Evolutionary conservation across 257 asterid genomes (phyloP), one percentile per base, ranked within the genome.

Genomic region (Plantago elongata): DNA sequence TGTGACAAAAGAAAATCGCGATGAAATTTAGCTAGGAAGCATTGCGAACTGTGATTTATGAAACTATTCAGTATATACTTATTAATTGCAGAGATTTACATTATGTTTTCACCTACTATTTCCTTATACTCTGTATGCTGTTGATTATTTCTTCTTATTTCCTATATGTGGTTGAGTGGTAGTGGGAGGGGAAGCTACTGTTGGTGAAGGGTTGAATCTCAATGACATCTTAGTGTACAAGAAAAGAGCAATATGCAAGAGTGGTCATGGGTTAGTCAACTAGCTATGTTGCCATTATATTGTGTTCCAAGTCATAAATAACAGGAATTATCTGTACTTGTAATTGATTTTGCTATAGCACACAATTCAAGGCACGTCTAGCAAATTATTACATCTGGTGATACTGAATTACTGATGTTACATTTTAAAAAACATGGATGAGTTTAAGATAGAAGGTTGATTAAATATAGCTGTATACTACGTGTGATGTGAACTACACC

Each of bases 201-300:
- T 29, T 0, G 37, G 58, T 52, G 38, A 51, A 51, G 57, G 57
- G 12, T 17, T 5, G 7, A 22, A 52, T 52, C 22, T 52, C 40
- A 52, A 52, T 22, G n/a, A 52, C 17, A 52, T 11, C 4, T 15
- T n/a, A 52, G 14, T 22, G 22, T 22, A 37, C 17, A 52, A 52
- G 15, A 3, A 30, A 52, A 18, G 14, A 49, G 54, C 29, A 13
- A 16, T 51, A 15, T 16, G 18, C 16, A 34, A 22, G 12, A 52
- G 40, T 34, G 10, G 58, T n/a, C 38, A 46, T 60, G 60, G 46
- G 48, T 54, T 61, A 22, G 40, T 54, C 59, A 9, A 54, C 43
- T 54, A 54, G 34, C 59, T 27, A 54, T 27, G 59, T 18, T 54
- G 15, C 15, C 43, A 54, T 54, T 14, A 27, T 22, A 54, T 9